phyloP scores from a whole-genome alignment of 2,329 filamentous ascomycete genomes.

The Gyromitra esculenta region DNA sequence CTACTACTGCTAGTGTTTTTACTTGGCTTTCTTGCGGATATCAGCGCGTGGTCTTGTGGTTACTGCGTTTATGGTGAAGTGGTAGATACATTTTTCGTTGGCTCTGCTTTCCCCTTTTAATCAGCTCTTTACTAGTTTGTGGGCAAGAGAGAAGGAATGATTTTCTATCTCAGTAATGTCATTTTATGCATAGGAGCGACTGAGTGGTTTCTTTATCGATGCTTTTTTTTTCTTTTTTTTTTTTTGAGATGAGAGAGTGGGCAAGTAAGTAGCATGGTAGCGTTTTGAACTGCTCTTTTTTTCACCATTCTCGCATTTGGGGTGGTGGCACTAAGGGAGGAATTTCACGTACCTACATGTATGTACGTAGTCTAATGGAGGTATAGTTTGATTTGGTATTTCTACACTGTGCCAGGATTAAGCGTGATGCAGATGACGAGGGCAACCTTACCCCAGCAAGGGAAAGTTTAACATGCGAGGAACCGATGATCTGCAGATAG shows the following conservation, averaged over 20 bases:
- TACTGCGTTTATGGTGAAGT: slow-evolving; percentile 43
- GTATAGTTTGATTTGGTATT: slow-evolving; percentile 36
- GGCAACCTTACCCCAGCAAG: slow-evolving; percentile 14
- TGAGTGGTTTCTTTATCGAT: slow-evolving; percentile 30
- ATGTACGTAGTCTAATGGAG: slow-evolving; percentile 46
- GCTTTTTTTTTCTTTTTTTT: slow-evolving; percentile 42
- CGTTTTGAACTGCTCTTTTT: slow-evolving; percentile 30
- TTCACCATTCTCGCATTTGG: neutral
- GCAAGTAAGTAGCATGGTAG: neutral
- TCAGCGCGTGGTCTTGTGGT: slow-evolving; percentile 49
- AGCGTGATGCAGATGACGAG: slow-evolving; percentile 11
- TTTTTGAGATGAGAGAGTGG: slow-evolving; percentile 26
- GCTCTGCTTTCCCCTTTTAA: slow-evolving; percentile 38
- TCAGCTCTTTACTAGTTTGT: slow-evolving; percentile 36
- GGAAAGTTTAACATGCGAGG: slow-evolving; percentile 37
- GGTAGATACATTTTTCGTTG: slow-evolving; percentile 38
- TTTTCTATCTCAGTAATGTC: slow-evolving; percentile 39
- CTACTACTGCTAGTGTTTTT: slow-evolving; percentile 43
- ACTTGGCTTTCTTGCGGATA: slow-evolving; percentile 43
- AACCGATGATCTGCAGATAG: slow-evolving; percentile 17
- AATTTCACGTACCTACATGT: slow-evolving; percentile 42
- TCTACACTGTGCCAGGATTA: neutral
- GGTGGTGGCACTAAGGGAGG: slow-evolving; percentile 14
- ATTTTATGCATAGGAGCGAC: slow-evolving; percentile 37
- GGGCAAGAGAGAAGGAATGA: slow-evolving; percentile 36